Evolutionary conservation across 1,284 basidiomycete genomes (phyloP).

Genomic region (Ustilago loliicola): DNA sequence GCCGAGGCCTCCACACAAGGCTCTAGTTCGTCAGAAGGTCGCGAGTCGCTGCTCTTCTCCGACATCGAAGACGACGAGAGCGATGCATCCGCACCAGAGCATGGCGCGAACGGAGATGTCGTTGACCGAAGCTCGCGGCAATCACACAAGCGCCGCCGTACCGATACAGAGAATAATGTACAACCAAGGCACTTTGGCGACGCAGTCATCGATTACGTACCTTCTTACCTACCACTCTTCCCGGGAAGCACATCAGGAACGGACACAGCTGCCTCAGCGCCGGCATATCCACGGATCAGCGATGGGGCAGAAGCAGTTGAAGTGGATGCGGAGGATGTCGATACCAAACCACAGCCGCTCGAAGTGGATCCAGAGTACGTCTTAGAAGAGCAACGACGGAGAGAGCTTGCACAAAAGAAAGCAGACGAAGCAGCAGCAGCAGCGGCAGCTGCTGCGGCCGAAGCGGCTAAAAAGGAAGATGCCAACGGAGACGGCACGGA

Average conservation of each 20-base stretch:
- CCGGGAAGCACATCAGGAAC: background rate
- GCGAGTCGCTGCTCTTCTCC: conserved; percentile 24
- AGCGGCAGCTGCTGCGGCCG: conserved; percentile 30
- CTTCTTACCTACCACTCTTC: conserved; percentile 40
- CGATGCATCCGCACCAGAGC: conserved; percentile 3
- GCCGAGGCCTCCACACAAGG: conserved; percentile 24
- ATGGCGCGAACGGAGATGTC: background rate
- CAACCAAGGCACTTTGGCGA: conserved; percentile 28
- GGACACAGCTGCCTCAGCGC: background rate
- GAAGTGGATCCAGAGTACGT: conserved; percentile 49
- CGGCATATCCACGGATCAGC: background rate
- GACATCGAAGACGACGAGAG: conserved; percentile 29
- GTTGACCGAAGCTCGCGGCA: background rate
- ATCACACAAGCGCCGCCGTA: conserved; percentile 20
- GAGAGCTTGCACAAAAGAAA: conserved; percentile 42
- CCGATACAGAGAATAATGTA: background rate
- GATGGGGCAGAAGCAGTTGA: background rate
- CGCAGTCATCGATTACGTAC: conserved; percentile 44
- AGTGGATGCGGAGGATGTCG: conserved; percentile 1
- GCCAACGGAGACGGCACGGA: conserved; percentile 18
- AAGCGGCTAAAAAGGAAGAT: conserved; percentile 19
- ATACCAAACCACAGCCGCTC: conserved; percentile 14
- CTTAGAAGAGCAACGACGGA: conserved; percentile 36
- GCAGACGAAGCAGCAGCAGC: conserved; percentile 43
- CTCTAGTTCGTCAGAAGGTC: conserved; percentile 26